Base-by-base conservation (phyloP, 352 stramenopile species). In the Phytophthora melonis region DNA sequence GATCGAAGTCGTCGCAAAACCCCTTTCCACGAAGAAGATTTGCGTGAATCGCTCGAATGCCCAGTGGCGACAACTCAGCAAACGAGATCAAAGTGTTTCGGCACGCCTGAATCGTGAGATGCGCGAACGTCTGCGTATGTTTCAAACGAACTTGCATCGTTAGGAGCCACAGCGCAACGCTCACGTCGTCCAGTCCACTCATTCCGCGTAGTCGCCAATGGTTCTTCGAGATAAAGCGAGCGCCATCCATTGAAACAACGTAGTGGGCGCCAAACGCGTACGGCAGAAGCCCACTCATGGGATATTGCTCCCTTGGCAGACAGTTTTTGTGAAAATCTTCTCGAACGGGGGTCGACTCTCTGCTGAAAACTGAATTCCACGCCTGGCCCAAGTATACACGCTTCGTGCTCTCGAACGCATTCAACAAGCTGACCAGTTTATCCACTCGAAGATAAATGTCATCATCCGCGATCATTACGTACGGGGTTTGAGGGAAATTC, bases 401-500 rank as follows among this genome's bases (percentile, higher is more conserved):
- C n/a, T 54, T 47, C 63, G 32, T 39, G 54, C n/a, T 39, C 1
- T 36, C 63, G 8, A 53, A 21, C 10, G 36, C 34, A 9, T 41
- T n/a, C 0, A 75, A 39, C 7, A 59, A 18, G 0, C 30, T n/a
- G 0, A 55, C 23, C 4, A 75, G 9, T 8, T 49, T 43, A 23
- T 87, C 73, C 0, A 83, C 54, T 14, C 79, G 70, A 7, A 91
- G 41, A 56, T 87, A 89, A n/a, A 91, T 74, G 54, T 91, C 83
- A 43, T 91, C 83, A 70, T 91, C 82, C 10, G 73, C 63, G 19
- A 91, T 72, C 76, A 91, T 84, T 4, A 90, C 57, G 60, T 83
- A 90, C 43, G 68, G 45, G 13, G 64, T 57, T 6, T 66, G 39
- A 27, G 41, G 5, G 21, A 72, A 75, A 14, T 5, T 19, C 1